phyloP scores from a whole-genome alignment of 345 rosid species.

The Eucalyptus coolabah region DNA sequence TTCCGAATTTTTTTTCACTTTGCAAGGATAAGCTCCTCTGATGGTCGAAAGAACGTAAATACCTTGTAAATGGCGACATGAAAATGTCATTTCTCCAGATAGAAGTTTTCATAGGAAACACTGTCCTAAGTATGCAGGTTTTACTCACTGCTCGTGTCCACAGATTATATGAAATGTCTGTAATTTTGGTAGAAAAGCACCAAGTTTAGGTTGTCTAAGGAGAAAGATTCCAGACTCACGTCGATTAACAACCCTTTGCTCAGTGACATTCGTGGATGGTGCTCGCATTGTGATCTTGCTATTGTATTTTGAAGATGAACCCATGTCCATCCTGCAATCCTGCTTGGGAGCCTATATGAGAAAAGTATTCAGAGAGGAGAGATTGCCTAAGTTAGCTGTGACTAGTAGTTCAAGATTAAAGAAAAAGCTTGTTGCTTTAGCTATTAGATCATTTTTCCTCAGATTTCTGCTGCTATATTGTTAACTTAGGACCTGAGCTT shows the following conservation, averaged over 20 bases:
- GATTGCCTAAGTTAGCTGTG: neutral
- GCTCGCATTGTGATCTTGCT: slow-evolving; percentile 36
- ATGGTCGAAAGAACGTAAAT: neutral
- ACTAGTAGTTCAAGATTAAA: neutral
- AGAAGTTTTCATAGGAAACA: neutral
- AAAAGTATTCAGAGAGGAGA: neutral
- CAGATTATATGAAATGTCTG: neutral
- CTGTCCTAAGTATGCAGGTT: neutral
- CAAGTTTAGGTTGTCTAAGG: neutral
- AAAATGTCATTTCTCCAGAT: neutral
- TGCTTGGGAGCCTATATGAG: slow-evolving; percentile 31
- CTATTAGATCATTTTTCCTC: neutral
- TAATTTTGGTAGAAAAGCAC: neutral
- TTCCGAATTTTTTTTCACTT: neutral
- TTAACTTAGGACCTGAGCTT: neutral
- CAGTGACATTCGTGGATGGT: slow-evolving; percentile 9
- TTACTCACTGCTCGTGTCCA: neutral
- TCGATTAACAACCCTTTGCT: slow-evolving; percentile 56
- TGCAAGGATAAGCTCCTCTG: neutral
- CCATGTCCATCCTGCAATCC: slow-evolving; percentile 37
- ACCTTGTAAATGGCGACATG: neutral
- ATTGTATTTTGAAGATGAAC: slow-evolving; percentile 59
- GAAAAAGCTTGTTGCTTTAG: neutral
- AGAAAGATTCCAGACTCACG: slow-evolving; percentile 30
- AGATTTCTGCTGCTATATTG: neutral